Evolutionary conservation across 208 protist species (phyloP).

Genomic region (Leishmania braziliensis): DNA sequence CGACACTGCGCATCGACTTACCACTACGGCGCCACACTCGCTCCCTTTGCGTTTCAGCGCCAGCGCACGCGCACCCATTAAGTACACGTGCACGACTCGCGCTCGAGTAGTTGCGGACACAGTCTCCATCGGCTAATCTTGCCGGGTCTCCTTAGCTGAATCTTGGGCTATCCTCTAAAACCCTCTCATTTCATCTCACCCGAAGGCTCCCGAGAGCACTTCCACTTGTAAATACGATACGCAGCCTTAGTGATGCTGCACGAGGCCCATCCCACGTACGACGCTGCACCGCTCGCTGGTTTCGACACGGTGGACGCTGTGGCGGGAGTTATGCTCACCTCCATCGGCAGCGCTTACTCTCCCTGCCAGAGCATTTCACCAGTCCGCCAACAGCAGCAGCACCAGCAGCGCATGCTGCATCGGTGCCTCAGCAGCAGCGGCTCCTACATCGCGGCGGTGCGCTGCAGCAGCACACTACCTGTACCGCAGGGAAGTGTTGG

Average conservation of each 20-base stretch:
- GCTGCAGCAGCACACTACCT: constrained; percentile 19
- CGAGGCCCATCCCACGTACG: neutral
- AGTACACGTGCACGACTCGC: neutral
- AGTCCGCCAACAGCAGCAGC: constrained; percentile 10
- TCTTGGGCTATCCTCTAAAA: neutral
- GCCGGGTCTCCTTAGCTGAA: neutral
- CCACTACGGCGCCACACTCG: neutral
- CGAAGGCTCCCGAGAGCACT: neutral
- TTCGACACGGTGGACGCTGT: neutral
- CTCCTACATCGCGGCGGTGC: constrained; percentile 28
- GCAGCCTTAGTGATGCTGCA: constrained; percentile 1
- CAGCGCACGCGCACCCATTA: neutral
- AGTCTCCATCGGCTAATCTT: neutral
- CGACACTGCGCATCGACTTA: constrained; percentile 1
- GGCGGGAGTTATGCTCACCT: neutral
- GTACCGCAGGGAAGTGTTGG: constrained; percentile 4
- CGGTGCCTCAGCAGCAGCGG: constrained; percentile 9
- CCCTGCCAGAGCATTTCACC: neutral
- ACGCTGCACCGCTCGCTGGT: neutral
- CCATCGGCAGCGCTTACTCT: neutral
- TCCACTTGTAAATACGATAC: neutral
- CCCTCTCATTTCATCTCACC: neutral
- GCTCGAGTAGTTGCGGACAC: neutral
- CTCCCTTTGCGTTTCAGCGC: neutral
- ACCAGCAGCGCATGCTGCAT: constrained; percentile 28